These are phyloP conservation scores for Zygosaccharomyces bisporus DNA, from an alignment of 805 yeast genomes.

Conservation along the genomic window DNA sequence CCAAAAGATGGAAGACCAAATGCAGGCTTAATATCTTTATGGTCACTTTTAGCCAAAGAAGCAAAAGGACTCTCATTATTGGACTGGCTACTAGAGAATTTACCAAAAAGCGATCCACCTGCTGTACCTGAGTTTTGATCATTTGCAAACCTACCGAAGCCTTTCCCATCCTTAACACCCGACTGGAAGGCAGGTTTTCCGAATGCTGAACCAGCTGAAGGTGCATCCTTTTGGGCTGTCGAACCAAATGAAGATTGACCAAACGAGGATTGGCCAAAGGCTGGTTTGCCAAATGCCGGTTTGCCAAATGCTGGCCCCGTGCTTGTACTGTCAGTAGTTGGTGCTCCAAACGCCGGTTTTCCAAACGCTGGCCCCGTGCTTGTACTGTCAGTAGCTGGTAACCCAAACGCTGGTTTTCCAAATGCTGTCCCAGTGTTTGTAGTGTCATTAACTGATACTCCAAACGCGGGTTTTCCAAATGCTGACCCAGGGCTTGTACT, in stretches of 20 bases:
- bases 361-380: slow-evolving; percentile 10
- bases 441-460: no score
- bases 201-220: slow-evolving; percentile 6
- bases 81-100: not conserved
- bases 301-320: not conserved
- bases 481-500: slow-evolving; percentile 21
- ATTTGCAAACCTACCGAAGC: slow-evolving; percentile 10
- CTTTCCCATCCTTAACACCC: slow-evolving; percentile 9
- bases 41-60: slow-evolving; percentile 5
- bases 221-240: slow-evolving; percentile 5
- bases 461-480: no score
- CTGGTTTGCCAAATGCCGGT: no score
- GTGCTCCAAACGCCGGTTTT: slow-evolving; percentile 5
- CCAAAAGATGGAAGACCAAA: not conserved
- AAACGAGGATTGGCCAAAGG: slow-evolving; percentile 14
- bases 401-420: slow-evolving; percentile 15
- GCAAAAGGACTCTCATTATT: slow-evolving; percentile 5
- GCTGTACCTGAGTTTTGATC: slow-evolving; percentile 6
- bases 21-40: not conserved
- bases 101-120: slow-evolving; percentile 12
- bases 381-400: not conserved
- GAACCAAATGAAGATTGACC: slow-evolving; percentile 16
- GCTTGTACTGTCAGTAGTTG: not conserved
- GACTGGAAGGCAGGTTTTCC: slow-evolving; percentile 15
- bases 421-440: no score